Base-by-base conservation (phyloP, 192 early-diverging fungal genomes). In the Umbelopsis sp. region DNA sequence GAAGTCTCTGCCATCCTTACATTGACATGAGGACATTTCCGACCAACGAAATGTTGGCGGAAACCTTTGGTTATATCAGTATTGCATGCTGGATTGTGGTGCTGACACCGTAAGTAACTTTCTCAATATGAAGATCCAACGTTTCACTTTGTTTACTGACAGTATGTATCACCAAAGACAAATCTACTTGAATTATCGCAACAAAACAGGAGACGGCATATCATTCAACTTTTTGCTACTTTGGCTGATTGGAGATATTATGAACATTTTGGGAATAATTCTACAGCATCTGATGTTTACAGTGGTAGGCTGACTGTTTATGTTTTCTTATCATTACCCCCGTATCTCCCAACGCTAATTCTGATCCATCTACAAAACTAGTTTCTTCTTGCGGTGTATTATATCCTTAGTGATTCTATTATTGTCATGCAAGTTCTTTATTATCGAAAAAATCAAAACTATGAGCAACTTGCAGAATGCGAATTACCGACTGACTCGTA, bases 71-170 rank as follows among this genome's bases (percentile, higher is more conserved):
- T 33, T 89, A 89, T 51, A 48, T 90, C n/a, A 91, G 88, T 49
- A 86, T 92, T 21, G 78, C 64, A 8, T 91, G 92, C 75, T 95
- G 93, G 93, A 80, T 95, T 41, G 84, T 92, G 4, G 93, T 95
- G 64, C 90, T 91, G 81, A 87, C 90, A 50, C 93, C 93, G 88
- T 90, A 84, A 82, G 86, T 25, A 16, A 6, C 4, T 15, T 13
- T 23, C 12, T 61, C 55, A 16, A 53, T 25, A 23, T 23, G 1
- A 4, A 2, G 15, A 37, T 21, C 5, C 50, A 20, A 61, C 35
- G 3, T 52, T 52, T 9, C 5, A 52, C 22, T 25, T 4, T 25
- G 7, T 23, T 53, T 10, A 22, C 9, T 53, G 2, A 23, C 11
- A 11, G 6, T 12, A 12, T 13, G 52, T 10, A 21, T 21, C 48